Evolutionary conservation across 148 eudicot species (phyloP).

Genomic region (Vaccinium darrowii): DNA sequence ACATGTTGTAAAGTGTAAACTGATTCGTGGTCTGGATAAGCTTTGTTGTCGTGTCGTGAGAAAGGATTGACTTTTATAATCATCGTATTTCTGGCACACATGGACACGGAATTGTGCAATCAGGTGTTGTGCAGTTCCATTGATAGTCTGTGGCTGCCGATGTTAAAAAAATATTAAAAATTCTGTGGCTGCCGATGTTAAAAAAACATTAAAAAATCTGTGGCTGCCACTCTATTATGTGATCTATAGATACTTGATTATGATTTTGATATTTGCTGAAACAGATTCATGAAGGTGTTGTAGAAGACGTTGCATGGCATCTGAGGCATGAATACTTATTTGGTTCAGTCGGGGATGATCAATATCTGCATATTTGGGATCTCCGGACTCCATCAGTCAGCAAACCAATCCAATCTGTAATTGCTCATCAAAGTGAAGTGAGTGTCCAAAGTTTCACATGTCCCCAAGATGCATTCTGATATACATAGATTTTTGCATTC

Average conservation of each 20-base stretch:
- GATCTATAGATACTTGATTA: background rate
- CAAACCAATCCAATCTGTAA: slow-evolving; percentile 79
- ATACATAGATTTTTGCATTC: background rate
- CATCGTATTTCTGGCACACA: background rate
- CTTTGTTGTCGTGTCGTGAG: background rate
- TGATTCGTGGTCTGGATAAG: background rate
- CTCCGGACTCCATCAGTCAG: slow-evolving; percentile 60
- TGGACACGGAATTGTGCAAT: background rate
- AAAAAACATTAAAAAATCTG: too few species aligned
- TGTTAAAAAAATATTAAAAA: too few species aligned
- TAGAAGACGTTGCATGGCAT: slow-evolving; percentile 85
- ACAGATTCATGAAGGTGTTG: slow-evolving; percentile 71
- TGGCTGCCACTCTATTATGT: background rate
- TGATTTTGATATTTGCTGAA: slow-evolving; percentile 18
- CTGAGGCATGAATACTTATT: slow-evolving; percentile 66
- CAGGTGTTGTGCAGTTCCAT: background rate
- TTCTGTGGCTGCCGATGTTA: background rate
- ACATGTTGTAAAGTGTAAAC: background rate
- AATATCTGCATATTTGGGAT: slow-evolving; percentile 75
- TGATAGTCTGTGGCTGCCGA: background rate
- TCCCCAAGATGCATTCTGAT: background rate
- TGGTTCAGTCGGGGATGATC: slow-evolving; percentile 77
- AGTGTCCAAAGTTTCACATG: slow-evolving; percentile 8
- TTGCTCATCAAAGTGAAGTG: slow-evolving; percentile 93
- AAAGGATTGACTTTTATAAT: background rate